phyloP scores from a whole-genome alignment of 305 asterid species.

The Fraxinus velutina region DNA sequence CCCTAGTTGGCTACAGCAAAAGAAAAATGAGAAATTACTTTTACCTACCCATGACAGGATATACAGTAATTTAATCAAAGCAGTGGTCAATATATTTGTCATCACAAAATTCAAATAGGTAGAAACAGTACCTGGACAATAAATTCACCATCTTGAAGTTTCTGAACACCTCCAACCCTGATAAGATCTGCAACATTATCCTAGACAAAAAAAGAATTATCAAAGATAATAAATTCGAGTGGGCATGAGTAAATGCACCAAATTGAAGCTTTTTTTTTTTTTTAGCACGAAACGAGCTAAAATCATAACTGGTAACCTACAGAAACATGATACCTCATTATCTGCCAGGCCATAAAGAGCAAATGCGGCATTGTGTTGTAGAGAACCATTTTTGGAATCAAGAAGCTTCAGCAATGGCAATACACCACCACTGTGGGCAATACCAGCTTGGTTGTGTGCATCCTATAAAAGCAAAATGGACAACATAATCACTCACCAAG shows the following conservation, averaged over 20 bases:
- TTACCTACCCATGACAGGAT: conserved; percentile 9
- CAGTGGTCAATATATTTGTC: not conserved
- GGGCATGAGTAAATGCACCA: not conserved
- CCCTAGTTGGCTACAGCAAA: conserved; percentile 87
- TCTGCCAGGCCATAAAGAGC: conserved; percentile 98
- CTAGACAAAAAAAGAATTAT: conserved; percentile 33
- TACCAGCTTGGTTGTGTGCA: conserved; percentile 95
- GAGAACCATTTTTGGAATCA: conserved; percentile 89
- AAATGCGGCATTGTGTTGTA: conserved; percentile 98
- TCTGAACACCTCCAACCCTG: conserved; percentile 92
- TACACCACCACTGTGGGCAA: conserved; percentile 92
- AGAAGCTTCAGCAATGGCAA: conserved; percentile 80
- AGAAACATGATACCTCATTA: conserved; percentile 62
- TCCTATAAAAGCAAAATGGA: conserved; percentile 45
- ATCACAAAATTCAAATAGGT: not conserved
- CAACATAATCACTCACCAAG: not conserved
- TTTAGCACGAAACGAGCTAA: not conserved
- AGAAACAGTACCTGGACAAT: conserved; percentile 67
- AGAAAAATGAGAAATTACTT: conserved; percentile 11
- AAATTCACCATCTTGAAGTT: conserved; percentile 96
- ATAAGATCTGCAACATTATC: conserved; percentile 92
- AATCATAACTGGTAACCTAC: not conserved
- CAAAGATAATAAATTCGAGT: conserved; percentile 5
- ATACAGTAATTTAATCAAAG: conserved; percentile 1
- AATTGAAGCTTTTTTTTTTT: not conserved